Base-by-base conservation (phyloP, 192 early-diverging fungal species). In the Phycomyces nitens region DNA sequence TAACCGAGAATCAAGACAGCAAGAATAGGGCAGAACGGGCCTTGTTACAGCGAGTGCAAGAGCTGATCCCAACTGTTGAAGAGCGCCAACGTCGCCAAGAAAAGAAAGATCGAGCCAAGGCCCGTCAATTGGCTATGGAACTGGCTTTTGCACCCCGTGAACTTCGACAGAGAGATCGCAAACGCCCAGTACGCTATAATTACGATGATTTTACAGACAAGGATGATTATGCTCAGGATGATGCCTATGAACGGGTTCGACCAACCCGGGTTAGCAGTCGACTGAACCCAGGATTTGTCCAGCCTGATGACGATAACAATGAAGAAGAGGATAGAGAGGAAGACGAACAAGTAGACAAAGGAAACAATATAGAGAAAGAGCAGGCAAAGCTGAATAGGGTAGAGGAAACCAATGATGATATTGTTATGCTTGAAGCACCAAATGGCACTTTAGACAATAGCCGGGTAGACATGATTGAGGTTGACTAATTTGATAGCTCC, bases 211-310 rank as follows among this genome's bases (percentile, higher is more conserved):
- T 49, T 6, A 61, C 60, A 14, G 60, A 69, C 11, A 23, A 56
- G 5, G 61, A 62, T 8, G 65, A 62, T 53, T 69, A 74, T 8
- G 52, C 27, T n/a, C 63, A 71, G 50, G 65, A 52, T 11, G 67
- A 69, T 29, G 43, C 34, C 4, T 65, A 65, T 12, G 69, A 74
- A 40, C 20, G 34, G 9, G 40, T 22, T 41, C 50, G 56, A 42
- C 24, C 38, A 23, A 56, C 51, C 24, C 18, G 63, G 66, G 10
- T 59, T 63, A 41, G 71, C 62, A 34, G 70, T 65, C 7, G 68
- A 22, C 5, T 65, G 54, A 26, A 79, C 38, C 18, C 42, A 16
- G 65, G 77, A 72, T 3, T 70, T 67, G 64, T 8, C 65, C 66
- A n/a, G 29, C 72, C 49, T 66, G 67, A 23, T 64, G n/a, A n/a